Evolutionary conservation across 139 green algal species (phyloP), one percentile per base, ranked within the genome.

Genomic region (Trebouxia sp.): DNA sequence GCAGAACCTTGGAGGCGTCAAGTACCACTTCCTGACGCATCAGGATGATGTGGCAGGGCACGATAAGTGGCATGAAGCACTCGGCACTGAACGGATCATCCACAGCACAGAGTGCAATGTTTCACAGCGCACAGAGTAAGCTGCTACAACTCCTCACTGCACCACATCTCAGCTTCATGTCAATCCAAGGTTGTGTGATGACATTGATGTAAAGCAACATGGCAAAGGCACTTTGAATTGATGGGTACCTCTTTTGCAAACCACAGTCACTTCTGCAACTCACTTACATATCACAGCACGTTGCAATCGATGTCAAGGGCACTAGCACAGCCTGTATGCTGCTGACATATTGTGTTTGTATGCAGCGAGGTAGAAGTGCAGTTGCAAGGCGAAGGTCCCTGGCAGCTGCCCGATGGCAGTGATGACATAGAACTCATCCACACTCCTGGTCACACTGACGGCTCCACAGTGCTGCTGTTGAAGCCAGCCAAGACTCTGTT

Each of bases 31-130:
- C 82, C 82, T 97, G 0, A 93, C 90, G 3, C 93, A 97, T 89
- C 84, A 84, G 70, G 93, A 97, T 72, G 93, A 97, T 78, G 90
- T 97, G 35, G 84, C 58, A 0, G 93, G 93, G 62, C 93, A 97
- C 75, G 85, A 76, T 11, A 84, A 85, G 55, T 97, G 93, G 93
- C 90, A 91, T 0, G 66, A 84, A 39, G 82, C 85, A 62, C 91
- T 95, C n/a, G 81, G 81, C 5, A 84, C 83, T 6, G 43, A 58
- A 45, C 87, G 93, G 50, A 92, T 97, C 79, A 89, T 97, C 7
- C 93, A 97, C 83, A 56, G 78, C 9, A 38, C 24, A 28, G 87
- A 91, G 50, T 62, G 14, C 45, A 88, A 83, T 43, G 38, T 12
- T 10, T 51, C 41, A 22, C 87, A 90, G 72, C 79, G 85, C 58